Evolutionary conservation across 1,284 basidiomycete species (phyloP).

Genomic region (Pascua sp.): DNA sequence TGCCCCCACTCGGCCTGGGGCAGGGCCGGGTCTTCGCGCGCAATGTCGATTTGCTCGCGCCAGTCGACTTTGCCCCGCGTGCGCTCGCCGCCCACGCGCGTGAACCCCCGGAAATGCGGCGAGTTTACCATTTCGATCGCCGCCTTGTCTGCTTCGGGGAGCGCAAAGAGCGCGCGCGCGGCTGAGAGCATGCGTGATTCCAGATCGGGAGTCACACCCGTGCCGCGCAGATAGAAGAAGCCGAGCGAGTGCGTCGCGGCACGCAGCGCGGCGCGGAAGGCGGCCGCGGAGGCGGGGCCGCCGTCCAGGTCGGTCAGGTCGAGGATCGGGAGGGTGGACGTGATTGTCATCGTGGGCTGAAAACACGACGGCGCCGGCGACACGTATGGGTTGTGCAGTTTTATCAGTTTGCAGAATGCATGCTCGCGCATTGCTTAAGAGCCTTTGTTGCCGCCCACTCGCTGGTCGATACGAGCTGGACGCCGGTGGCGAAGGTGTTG

Average conservation of each 20-base stretch:
- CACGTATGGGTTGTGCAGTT: too few relatives aligned
- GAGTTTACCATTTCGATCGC: conserved; percentile 30
- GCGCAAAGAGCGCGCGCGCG: conserved; percentile 30
- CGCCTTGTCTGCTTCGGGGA: conserved; percentile 27
- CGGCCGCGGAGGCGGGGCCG: neutral
- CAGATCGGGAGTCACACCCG: conserved; percentile 23
- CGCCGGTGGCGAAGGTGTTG: too few relatives aligned
- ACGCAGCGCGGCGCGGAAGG: conserved; percentile 12
- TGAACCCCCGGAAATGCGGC: conserved; percentile 18
- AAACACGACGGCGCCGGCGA: too few relatives aligned
- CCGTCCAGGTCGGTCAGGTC: conserved; percentile 12
- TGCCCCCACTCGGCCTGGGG: neutral
- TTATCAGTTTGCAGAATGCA: too few relatives aligned
- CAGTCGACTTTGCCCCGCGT: conserved; percentile 13
- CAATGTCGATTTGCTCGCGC: conserved; percentile 19
- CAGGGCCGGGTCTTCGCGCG: conserved; percentile 6
- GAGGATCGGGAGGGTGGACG: conserved; percentile 10
- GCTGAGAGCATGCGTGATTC: conserved; percentile 23
- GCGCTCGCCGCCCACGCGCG: conserved; percentile 13
- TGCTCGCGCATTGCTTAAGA: too few relatives aligned
- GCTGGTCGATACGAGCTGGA: too few relatives aligned
- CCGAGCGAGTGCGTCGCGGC: conserved; percentile 19
- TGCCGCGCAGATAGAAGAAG: conserved; percentile 37
- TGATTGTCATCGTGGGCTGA: too few relatives aligned
- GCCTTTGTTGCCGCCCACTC: too few relatives aligned